Conservation (phyloP, 306 rosid species). For the Corylus avellana region DNA sequence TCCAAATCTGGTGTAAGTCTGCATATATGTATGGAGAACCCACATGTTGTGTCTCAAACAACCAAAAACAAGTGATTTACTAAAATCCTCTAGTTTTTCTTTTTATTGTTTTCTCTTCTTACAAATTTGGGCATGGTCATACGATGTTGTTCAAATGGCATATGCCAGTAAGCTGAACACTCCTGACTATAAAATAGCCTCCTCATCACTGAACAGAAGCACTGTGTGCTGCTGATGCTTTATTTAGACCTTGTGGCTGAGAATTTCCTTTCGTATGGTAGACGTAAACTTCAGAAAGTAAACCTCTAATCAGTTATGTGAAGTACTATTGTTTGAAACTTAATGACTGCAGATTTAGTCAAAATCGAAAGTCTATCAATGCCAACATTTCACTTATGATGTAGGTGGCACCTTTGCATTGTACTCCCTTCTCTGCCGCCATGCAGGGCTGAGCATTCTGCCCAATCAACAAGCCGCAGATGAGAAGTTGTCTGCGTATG, state of each 20-base stretch:
- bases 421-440: conserved; percentile 76
- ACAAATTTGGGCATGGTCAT: not conserved
- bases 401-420: conserved; percentile 84
- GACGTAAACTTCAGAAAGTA: not conserved
- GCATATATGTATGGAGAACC: not conserved
- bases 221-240: not conserved
- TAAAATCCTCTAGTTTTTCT: not conserved
- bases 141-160: not conserved
- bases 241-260: not conserved
- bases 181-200: not conserved
- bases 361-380: conserved; percentile 24
- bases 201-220: not conserved
- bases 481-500: conserved; percentile 52
- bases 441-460: conserved; percentile 53
- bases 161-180: not conserved
- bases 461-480: conserved; percentile 66
- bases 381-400: conserved; percentile 28
- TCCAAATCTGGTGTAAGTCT: not conserved
- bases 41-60: not conserved
- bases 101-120: not conserved
- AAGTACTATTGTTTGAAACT: conserved; percentile 13
- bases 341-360: not conserved
- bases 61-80: not conserved
- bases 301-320: conserved; percentile 7
- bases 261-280: not conserved